phyloP scores from a whole-genome alignment of 805 yeast genomes.

The Lipomyces mesembrius region DNA sequence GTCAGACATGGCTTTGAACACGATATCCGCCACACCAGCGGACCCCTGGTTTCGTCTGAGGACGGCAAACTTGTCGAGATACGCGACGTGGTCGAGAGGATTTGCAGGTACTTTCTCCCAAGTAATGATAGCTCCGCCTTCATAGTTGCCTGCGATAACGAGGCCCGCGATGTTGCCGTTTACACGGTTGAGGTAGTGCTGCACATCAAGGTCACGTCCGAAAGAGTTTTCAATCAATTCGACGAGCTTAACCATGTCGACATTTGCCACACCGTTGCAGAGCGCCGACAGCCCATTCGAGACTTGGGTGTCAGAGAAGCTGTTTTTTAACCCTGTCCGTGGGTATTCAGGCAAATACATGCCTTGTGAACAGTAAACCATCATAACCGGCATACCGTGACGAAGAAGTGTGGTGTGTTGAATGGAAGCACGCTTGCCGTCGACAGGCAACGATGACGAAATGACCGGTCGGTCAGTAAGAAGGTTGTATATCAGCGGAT shows the following conservation, averaged over 20 bases:
- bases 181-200: conserved; percentile 69
- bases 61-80: conserved; percentile 93
- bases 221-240: conserved; percentile 78
- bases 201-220: conserved; percentile 64
- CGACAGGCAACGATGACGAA: conserved; percentile 86
- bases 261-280: conserved; percentile 38
- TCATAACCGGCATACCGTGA: conserved; percentile 67
- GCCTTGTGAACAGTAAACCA: conserved; percentile 46
- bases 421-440: conserved; percentile 59
- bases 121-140: conserved; percentile 91
- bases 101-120: conserved; percentile 60
- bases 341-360: conserved; percentile 48
- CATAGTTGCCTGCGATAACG: conserved; percentile 90
- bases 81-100: conserved; percentile 57
- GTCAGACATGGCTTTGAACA: conserved; percentile 75
- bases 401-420: conserved; percentile 70
- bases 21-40: conserved; percentile 90
- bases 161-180: conserved; percentile 70
- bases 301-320: conserved; percentile 40
- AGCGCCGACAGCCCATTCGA: conserved; percentile 35
- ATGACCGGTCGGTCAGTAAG: conserved; percentile 89
- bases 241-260: conserved; percentile 64
- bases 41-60: conserved; percentile 83
- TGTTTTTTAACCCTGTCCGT: not conserved
- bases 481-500: conserved; percentile 88